Evolutionary conservation across 2,329 filamentous ascomycete genomes (phyloP), one percentile per base, ranked within the genome.

Genomic region (Fusarium subglutinans): DNA sequence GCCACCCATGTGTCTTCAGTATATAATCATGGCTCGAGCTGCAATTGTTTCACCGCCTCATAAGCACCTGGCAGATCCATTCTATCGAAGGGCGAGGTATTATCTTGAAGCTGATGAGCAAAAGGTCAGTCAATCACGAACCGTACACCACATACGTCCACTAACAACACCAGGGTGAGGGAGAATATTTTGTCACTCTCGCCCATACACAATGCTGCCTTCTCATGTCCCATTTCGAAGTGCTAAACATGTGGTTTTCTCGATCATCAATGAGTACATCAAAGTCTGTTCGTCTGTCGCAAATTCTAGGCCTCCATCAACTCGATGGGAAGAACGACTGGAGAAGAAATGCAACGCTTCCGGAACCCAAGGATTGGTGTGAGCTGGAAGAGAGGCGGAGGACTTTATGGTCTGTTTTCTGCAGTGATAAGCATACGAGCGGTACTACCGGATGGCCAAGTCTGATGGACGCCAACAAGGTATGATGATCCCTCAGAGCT

Each of bases 371-470:
- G 77, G 93, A 95, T 79, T 97, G 93, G 93, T 91, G 89, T 2
- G 95, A 98, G 60, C 70, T 82, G 7, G 85, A 87, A 58, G 95
- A 98, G 81, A 87, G 95, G 62, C 87, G 95, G 60, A 88, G 95
- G 69, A 91, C 92, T 0, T 95, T 97, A 75, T 98, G 95, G 95
- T 88, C 91, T 76, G 87, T 90, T 2, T 97, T 95, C 76, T 93
- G 91, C 76, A 86, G 91, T 38, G 95, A 98, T 80, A 89, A 93
- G 51, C 95, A 95, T 81, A 91, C 93, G 5, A 95, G 92, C 78
- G 93, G 95, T 51, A 94, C 93, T 20, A 96, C 94, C 7, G 94
- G 94, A 4, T 97, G 95, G 95, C 94, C 95, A 0, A 91, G 93
- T 85, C 84, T 90, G 17, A 90, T 97, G 47, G 92, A 97, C 73